Evolutionary conservation across 345 rosid genomes (phyloP).

Genomic region (Adansonia digitata): DNA sequence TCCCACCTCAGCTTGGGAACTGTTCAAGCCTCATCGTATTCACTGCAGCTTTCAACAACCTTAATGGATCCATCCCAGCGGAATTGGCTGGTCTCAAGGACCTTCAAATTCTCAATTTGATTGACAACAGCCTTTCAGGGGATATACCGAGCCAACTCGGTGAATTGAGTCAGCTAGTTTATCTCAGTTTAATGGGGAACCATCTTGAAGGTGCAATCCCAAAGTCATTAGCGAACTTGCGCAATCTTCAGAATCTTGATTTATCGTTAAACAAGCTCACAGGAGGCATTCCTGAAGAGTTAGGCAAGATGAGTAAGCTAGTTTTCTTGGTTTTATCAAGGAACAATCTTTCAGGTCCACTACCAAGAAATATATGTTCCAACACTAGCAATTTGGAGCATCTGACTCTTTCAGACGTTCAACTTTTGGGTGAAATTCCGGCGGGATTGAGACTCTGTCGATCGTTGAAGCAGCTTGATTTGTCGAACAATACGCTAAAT

Average conservation of each 20-base stretch:
- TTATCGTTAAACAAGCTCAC: conserved; percentile 62
- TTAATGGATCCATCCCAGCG: conserved; percentile 69
- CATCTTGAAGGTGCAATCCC: conserved; percentile 61
- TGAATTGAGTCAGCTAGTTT: conserved; percentile 50
- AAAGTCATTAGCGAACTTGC: conserved; percentile 38
- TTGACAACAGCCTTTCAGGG: conserved; percentile 70
- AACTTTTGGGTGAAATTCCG: conserved; percentile 69
- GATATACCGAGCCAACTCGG: conserved; percentile 60
- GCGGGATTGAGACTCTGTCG: conserved; percentile 47
- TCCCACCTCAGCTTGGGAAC: conserved; percentile 70
- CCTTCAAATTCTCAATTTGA: conserved; percentile 59
- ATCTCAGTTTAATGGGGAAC: conserved; percentile 66
- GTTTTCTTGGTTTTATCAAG: conserved; percentile 49
- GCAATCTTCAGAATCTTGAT: conserved; percentile 59
- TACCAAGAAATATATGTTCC: conserved; percentile 53
- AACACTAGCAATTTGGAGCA: conserved; percentile 47
- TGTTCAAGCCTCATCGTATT: conserved; percentile 57
- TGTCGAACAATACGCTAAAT: conserved; percentile 65
- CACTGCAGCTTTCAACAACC: conserved; percentile 49
- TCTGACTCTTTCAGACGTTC: conserved; percentile 46
- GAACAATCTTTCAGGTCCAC: conserved; percentile 53
- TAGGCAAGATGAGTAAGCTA: conserved; percentile 67
- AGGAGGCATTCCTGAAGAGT: conserved; percentile 66
- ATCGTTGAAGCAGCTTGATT: conserved; percentile 64
- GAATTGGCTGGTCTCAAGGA: conserved; percentile 49